Evolutionary conservation across 208 protist genomes (phyloP).

Genomic region (Crithidia fasciculata): DNA sequence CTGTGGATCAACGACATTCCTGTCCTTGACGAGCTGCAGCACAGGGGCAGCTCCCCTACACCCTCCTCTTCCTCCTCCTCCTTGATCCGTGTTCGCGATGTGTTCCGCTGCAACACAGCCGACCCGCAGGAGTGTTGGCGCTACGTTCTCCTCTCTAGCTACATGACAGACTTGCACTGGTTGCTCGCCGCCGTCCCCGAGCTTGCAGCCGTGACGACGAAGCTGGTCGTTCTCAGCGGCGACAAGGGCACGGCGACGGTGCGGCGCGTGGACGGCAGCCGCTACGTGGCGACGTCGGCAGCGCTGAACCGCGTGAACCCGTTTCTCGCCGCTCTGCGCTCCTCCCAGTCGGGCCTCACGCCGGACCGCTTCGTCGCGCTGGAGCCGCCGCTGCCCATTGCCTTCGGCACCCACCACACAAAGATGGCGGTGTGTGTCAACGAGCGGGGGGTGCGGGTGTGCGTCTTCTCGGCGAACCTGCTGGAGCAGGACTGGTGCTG

Average conservation of each 20-base stretch:
- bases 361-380: slow-evolving; percentile 49
- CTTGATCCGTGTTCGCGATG: slow-evolving; percentile 38
- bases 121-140: slow-evolving; percentile 55
- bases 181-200: slow-evolving; percentile 46
- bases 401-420: slow-evolving; percentile 88
- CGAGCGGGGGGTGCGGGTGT: slow-evolving; percentile 57
- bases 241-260: slow-evolving; percentile 51
- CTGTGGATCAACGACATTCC: slow-evolving; percentile 65
- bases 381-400: slow-evolving; percentile 65
- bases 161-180: slow-evolving; percentile 78
- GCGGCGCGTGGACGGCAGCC: background rate
- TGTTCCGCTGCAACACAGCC: slow-evolving; percentile 55
- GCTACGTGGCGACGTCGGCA: slow-evolving; percentile 17
- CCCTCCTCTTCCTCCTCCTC: background rate
- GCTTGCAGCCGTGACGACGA: slow-evolving; percentile 32
- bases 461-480: slow-evolving; percentile 80
- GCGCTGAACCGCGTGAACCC: slow-evolving; percentile 27
- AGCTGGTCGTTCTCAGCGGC: slow-evolving; percentile 64
- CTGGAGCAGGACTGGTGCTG: slow-evolving; percentile 65
- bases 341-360: background rate
- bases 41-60: too few relatives aligned
- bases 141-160: slow-evolving; percentile 67
- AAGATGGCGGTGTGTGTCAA: slow-evolving; percentile 78
- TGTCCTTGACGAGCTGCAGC: slow-evolving; percentile 20
- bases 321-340: slow-evolving; percentile 14